Conservation (phyloP, 768 basidiomycete species). For the Lentinus tigrinus region DNA sequence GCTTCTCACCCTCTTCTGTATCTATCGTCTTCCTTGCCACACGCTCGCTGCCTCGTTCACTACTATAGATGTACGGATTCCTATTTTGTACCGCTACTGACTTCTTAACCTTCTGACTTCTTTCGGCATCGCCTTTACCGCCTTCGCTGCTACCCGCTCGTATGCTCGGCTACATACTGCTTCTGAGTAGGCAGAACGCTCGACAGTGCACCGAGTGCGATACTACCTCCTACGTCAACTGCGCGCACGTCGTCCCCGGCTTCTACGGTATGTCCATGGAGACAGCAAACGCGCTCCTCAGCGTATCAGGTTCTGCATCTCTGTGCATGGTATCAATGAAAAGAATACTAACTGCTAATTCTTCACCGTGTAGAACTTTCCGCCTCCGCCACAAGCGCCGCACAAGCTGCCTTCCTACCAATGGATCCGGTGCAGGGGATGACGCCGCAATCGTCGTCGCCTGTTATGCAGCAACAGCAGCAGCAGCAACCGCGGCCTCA, state of each 20-base stretch:
- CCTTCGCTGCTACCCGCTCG: conserved; percentile 98
- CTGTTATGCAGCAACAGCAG: conserved; percentile 36
- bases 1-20: no score
- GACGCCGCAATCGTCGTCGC: conserved; percentile 25
- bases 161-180: conserved; percentile 98
- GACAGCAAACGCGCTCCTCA: conserved; percentile 89
- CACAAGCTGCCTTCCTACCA: conserved; percentile 31
- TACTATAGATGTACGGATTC: no score
- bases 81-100: no score
- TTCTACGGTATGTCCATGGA: conserved; percentile 99
- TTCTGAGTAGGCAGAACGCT: conserved; percentile 94
- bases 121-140: conserved; percentile 99
- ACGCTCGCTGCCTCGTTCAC: no score
- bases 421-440: conserved; percentile 8
- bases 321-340: not conserved
- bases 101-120: no score
- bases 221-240: conserved; percentile 95
- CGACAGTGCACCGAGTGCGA: conserved; percentile 95
- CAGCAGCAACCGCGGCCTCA: conserved; percentile 41
- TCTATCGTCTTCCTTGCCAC: no score
- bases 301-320: conserved; percentile 37
- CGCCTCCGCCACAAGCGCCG: conserved; percentile 23
- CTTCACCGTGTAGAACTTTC: not conserved
- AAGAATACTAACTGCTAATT: not conserved
- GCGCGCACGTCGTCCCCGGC: conserved; percentile 97